Evolutionary conservation across 176 grass and related monocot species (phyloP).

Genomic region (Aegilops longissima): DNA sequence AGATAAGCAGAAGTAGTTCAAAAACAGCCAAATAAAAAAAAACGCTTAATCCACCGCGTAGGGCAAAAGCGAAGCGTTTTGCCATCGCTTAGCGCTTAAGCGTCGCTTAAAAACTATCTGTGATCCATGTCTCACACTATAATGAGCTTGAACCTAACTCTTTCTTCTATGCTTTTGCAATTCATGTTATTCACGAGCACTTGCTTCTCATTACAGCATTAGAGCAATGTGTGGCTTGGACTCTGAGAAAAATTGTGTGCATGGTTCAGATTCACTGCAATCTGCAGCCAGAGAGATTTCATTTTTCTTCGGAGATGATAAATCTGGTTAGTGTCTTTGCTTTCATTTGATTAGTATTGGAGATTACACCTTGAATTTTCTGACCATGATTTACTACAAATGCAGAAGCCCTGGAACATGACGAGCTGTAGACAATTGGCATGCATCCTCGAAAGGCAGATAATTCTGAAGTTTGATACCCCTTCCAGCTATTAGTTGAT

Average conservation of each 20-base stretch:
- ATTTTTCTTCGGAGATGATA: conserved; percentile 72
- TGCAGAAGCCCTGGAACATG: conserved; percentile 57
- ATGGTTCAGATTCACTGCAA: conserved; percentile 84
- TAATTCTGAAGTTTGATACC: neutral
- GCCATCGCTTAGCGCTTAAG: no score
- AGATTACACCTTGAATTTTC: neutral
- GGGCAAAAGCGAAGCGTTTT: no score
- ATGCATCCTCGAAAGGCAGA: neutral
- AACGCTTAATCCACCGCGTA: no score
- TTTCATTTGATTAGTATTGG: conserved; percentile 2
- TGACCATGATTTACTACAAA: conserved; percentile 10
- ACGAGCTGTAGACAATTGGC: conserved; percentile 56
- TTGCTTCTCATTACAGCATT: conserved; percentile 52
- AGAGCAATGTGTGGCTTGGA: conserved; percentile 86
- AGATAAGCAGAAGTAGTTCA: no score
- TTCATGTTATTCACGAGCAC: neutral
- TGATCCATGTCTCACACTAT: neutral
- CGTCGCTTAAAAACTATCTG: no score
- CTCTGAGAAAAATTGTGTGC: conserved; percentile 83
- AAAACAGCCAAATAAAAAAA: no score
- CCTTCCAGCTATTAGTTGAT: neutral
- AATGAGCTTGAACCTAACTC: neutral
- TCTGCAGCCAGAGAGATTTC: conserved; percentile 80
- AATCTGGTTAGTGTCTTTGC: conserved; percentile 48
- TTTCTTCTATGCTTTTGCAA: neutral